phyloP scores from a whole-genome alignment of 495 filamentous ascomycete species.

The Penicilliopsis zonata region DNA sequence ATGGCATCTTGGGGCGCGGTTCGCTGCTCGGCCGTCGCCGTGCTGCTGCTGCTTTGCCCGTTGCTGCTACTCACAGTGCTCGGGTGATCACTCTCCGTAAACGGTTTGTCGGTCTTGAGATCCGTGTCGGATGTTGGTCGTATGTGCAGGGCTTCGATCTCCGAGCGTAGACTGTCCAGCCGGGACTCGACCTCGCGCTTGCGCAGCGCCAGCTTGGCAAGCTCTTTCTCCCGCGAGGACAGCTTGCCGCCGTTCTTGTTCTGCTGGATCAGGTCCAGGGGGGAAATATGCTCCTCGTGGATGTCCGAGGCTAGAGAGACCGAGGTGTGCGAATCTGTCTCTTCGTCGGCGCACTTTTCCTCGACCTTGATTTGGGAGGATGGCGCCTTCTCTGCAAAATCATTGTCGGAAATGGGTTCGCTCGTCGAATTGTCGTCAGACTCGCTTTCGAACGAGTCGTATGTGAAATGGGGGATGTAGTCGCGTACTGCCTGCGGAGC shows the following conservation, averaged over 20 bases:
- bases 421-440: constrained; percentile 1
- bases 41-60: constrained; percentile 5
- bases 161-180: constrained; percentile 34
- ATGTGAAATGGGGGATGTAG: constrained; percentile 29
- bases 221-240: constrained; percentile 56
- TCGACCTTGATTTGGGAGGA: constrained; percentile 3
- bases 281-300: constrained; percentile 10
- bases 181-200: constrained; percentile 61
- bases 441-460: constrained; percentile 15
- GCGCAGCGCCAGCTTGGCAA: constrained; percentile 60
- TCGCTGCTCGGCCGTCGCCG: constrained; percentile 3
- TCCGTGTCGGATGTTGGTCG: constrained; percentile 24
- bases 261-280: constrained; percentile 14
- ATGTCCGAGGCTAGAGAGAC: constrained; percentile 9
- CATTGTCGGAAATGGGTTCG: too few relatives aligned
- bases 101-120: constrained; percentile 27
- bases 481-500: constrained; percentile 37
- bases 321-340: constrained; percentile 11
- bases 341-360: constrained; percentile 17
- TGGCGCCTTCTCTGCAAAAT: constrained; percentile 2
- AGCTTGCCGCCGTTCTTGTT: constrained; percentile 20
- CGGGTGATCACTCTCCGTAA: constrained; percentile 5
- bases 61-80: constrained; percentile 9
- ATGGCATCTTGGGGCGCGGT: constrained; percentile 4
- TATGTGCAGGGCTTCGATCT: constrained; percentile 29